These are phyloP conservation scores for Candida odintsovae DNA, from an alignment of 805 yeast species.

Conservation along the genomic window DNA sequence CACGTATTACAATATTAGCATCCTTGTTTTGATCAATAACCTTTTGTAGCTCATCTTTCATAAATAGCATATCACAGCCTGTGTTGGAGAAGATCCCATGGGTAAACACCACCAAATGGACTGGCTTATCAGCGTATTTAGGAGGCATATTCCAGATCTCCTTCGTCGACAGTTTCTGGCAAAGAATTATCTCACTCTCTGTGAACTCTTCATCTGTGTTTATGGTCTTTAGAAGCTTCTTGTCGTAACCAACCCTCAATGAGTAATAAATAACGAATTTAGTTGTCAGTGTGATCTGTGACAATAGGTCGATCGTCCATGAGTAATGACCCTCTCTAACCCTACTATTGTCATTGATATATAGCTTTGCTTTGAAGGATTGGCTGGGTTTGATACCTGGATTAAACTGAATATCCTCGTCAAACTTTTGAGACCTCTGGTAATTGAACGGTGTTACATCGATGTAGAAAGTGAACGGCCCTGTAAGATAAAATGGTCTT, in stretches of 20 bases:
- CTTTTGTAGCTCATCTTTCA: slow-evolving; percentile 73
- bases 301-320: slow-evolving; percentile 78
- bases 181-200: slow-evolving; percentile 12
- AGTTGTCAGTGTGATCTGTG: slow-evolving; percentile 72
- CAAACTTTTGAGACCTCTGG: slow-evolving; percentile 38
- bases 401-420: slow-evolving; percentile 38
- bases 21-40: slow-evolving; percentile 10
- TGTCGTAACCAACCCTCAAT: slow-evolving; percentile 48
- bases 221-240: slow-evolving; percentile 13
- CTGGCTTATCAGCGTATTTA: slow-evolving; percentile 43
- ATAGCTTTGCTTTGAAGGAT: slow-evolving; percentile 50
- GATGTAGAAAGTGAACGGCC: slow-evolving; percentile 82
- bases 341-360: slow-evolving; percentile 41
- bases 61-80: slow-evolving; percentile 82
- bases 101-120: slow-evolving; percentile 79
- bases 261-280: slow-evolving; percentile 65
- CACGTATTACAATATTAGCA: slow-evolving; percentile 68
- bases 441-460: slow-evolving; percentile 72
- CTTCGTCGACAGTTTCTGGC: slow-evolving; percentile 45
- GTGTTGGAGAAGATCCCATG: slow-evolving; percentile 92
- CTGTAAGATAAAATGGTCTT: slow-evolving; percentile 80
- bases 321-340: slow-evolving; percentile 33
- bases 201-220: not conserved
- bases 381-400: slow-evolving; percentile 68
- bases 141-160: slow-evolving; percentile 76